Percentiles rank a stretch among this genome's conserved stretches.
Conservation (phyloP, 2,329 filamentous ascomycete species). For the Aspergillus sojae region DNA sequence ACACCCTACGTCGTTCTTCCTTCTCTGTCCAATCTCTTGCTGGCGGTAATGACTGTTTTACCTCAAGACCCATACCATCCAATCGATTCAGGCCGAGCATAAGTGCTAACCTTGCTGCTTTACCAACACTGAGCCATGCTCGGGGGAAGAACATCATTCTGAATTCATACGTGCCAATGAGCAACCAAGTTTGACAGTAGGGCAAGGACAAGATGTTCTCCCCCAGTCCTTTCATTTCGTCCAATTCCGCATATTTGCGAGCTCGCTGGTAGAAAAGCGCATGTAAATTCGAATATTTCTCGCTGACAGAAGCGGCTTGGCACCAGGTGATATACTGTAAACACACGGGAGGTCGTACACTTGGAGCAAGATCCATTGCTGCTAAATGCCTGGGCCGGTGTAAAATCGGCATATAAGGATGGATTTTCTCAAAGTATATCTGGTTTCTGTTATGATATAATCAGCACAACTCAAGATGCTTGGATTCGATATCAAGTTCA, state of each 20-base stretch:
- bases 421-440: conserved; percentile 88
- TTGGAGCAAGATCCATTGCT: conserved; percentile 85
- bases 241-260: conserved; percentile 84
- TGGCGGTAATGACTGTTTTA: conserved; percentile 86
- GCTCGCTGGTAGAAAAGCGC: conserved; percentile 88
- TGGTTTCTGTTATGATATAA: conserved; percentile 61
- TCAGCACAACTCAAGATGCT: conserved; percentile 7
- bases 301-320: conserved; percentile 80
- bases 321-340: conserved; percentile 96
- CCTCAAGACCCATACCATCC: conserved; percentile 79
- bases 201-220: conserved; percentile 84
- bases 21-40: conserved; percentile 91
- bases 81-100: conserved; percentile 93
- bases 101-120: conserved; percentile 76
- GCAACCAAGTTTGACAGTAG: conserved; percentile 81
- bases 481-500: neutral
- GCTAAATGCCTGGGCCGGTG: conserved; percentile 86
- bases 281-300: conserved; percentile 78
- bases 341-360: conserved; percentile 81
- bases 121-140: conserved; percentile 90
- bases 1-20: conserved; percentile 87
- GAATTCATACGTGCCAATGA: conserved; percentile 86
- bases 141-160: conserved; percentile 97
- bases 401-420: conserved; percentile 83
- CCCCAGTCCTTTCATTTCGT: conserved; percentile 90